Conservation (phyloP, 192 early-diverging fungal species). For the Coemansia aciculifera region DNA sequence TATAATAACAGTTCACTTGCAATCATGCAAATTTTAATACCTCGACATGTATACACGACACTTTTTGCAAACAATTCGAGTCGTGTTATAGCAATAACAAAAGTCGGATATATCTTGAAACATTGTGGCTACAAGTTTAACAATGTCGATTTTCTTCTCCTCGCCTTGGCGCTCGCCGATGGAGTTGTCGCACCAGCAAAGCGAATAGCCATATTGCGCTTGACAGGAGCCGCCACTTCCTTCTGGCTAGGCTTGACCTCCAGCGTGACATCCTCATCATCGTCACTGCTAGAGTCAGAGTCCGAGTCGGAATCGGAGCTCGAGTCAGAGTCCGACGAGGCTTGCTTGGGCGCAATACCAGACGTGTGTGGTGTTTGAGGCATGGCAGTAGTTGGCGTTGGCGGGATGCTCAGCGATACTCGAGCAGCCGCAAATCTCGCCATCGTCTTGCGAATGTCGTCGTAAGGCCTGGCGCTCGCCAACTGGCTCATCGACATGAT, state of each 20-base stretch:
- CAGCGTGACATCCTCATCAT: not conserved
- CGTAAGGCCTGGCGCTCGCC: slow-evolving; percentile 43
- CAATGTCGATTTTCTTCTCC: slow-evolving; percentile 42
- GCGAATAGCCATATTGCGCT: slow-evolving; percentile 26
- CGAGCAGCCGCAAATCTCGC: slow-evolving; percentile 5
- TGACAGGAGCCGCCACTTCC: not conserved
- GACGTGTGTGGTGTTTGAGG: not conserved
- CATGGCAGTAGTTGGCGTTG: not conserved
- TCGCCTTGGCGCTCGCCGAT: slow-evolving; percentile 29
- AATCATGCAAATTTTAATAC: no score
- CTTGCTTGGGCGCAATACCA: not conserved
- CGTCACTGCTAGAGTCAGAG: slow-evolving; percentile 9
- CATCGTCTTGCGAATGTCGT: slow-evolving; percentile 45
- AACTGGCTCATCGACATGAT: slow-evolving; percentile 47
- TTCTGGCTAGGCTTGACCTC: not conserved
- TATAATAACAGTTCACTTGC: not conserved
- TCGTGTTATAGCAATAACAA: slow-evolving; percentile 5
- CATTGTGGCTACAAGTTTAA: slow-evolving; percentile 10
- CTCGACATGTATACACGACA: no score
- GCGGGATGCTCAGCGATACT: not conserved
- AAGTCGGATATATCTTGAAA: not conserved
- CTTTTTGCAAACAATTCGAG: not conserved
- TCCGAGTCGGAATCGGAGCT: slow-evolving; percentile 16
- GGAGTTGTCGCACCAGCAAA: slow-evolving; percentile 40
- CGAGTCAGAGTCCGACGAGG: slow-evolving; percentile 2